These are phyloP conservation scores for Monosporascus cannonballus DNA, from an alignment of 2,329 filamentous ascomycete genomes.

Conservation along the genomic window DNA sequence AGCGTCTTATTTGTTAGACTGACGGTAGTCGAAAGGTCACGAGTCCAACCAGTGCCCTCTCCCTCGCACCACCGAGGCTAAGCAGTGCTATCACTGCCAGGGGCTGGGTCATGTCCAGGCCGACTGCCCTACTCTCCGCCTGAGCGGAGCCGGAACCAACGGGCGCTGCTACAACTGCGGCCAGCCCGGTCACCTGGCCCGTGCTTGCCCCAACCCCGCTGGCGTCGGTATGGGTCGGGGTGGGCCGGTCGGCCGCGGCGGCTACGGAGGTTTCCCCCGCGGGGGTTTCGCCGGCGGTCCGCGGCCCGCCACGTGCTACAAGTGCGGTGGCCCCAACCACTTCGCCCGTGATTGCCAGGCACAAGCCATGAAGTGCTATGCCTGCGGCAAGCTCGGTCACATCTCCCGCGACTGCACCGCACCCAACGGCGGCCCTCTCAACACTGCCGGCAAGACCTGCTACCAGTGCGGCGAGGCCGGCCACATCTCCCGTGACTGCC, in stretches of 20 bases:
- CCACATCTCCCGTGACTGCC: conserved; percentile 94
- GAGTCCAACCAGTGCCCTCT: conserved; percentile 97
- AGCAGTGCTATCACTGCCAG: conserved; percentile 99
- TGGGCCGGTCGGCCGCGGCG: conserved; percentile 63
- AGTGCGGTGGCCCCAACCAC: conserved; percentile 86
- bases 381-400: conserved; percentile 90
- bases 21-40: conserved; percentile 54
- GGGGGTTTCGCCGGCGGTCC: conserved; percentile 69
- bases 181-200: conserved; percentile 87
- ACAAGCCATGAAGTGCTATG: conserved; percentile 97
- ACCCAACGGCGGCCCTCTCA: conserved; percentile 90
- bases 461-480: conserved; percentile 95
- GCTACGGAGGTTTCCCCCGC: conserved; percentile 56
- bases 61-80: conserved; percentile 93
- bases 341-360: conserved; percentile 98
- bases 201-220: conserved; percentile 75
- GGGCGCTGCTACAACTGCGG: conserved; percentile 97
- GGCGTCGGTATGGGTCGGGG: conserved; percentile 58
- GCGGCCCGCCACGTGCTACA: conserved; percentile 66
- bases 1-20: conserved; percentile 1
- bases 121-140: conserved; percentile 91
- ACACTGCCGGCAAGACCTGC: conserved; percentile 96
- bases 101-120: conserved; percentile 97
- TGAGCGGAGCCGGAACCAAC: conserved; percentile 75
- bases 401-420: conserved; percentile 93